Evolutionary conservation across 108 stramenopile genomes (phyloP).

Genomic region (Nitzschia inconspicua): DNA sequence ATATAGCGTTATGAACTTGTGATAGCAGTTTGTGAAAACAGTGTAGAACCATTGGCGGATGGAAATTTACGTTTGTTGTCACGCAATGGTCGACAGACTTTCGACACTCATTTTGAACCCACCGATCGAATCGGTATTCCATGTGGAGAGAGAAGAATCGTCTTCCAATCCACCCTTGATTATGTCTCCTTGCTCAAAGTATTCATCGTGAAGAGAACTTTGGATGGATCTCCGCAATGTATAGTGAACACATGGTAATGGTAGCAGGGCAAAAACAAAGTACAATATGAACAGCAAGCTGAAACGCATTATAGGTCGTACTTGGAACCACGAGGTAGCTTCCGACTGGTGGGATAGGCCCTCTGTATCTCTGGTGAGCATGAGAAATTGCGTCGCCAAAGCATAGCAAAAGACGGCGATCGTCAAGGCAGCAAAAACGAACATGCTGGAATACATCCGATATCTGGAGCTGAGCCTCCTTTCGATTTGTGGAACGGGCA

Average conservation of each 20-base stretch:
- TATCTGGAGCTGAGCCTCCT: constrained; percentile 4
- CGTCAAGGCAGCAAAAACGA: constrained; percentile 3
- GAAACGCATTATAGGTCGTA: not conserved
- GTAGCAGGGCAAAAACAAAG: not conserved
- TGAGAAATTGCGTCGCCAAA: not conserved
- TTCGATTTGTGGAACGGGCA: constrained; percentile 12
- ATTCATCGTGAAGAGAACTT: constrained; percentile 19
- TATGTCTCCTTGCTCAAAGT: constrained; percentile 12
- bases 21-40: no score
- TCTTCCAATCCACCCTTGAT: constrained; percentile 9
- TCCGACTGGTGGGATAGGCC: not conserved
- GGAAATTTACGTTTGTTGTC: no score
- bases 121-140: not conserved
- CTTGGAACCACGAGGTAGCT: not conserved
- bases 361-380: not conserved
- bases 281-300: no score
- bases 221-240: not conserved
- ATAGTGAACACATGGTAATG: constrained; percentile 18
- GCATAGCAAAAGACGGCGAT: constrained; percentile 9
- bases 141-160: constrained; percentile 22
- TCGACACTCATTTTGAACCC: not conserved
- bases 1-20: no score
- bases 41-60: no score
- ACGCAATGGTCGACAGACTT: not conserved
- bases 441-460: not conserved